Percentiles rank a stretch among this genome's conserved stretches.
Evolutionary conservation across 2,329 filamentous ascomycete genomes (phyloP).

Genomic region (Cordyceps sp.): DNA sequence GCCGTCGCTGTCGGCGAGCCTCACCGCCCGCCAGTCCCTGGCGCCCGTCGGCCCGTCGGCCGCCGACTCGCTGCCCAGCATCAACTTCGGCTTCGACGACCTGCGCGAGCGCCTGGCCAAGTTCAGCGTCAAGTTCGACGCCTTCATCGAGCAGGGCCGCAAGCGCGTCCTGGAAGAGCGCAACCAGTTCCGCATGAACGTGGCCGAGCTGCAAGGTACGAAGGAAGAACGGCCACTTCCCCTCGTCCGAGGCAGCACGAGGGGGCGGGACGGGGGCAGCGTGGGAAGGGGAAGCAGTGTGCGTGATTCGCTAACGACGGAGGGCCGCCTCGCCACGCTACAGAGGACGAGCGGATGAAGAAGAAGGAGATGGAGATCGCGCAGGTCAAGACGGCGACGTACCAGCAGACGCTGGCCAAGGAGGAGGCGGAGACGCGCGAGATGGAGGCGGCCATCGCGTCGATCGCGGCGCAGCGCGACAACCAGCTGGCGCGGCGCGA

Average conservation of each 20-base stretch:
- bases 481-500: slow-evolving; percentile 40
- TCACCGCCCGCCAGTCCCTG: slow-evolving; percentile 35
- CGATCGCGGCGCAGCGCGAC: slow-evolving; percentile 43
- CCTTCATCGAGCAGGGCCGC: slow-evolving; percentile 80
- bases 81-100: slow-evolving; percentile 94
- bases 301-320: neutral
- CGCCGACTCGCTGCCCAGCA: slow-evolving; percentile 65
- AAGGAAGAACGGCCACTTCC: neutral
- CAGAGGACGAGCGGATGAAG: slow-evolving; percentile 85
- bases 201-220: slow-evolving; percentile 77
- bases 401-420: slow-evolving; percentile 59
- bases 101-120: slow-evolving; percentile 87
- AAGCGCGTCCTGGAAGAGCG: slow-evolving; percentile 84
- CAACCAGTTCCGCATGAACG: slow-evolving; percentile 81
- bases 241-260: too few relatives aligned
- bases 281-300: too few relatives aligned
- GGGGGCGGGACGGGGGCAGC: too few relatives aligned
- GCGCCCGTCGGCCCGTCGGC: slow-evolving; percentile 46
- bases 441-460: slow-evolving; percentile 47
- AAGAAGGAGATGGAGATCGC: slow-evolving; percentile 76
- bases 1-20: slow-evolving; percentile 49
- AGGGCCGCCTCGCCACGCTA: neutral
- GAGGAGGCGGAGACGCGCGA: slow-evolving; percentile 63
- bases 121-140: slow-evolving; percentile 81
- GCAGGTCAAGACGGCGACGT: slow-evolving; percentile 50